Conservation (phyloP, 495 filamentous ascomycete genomes). For the Chaetomidium leptoderma region DNA sequence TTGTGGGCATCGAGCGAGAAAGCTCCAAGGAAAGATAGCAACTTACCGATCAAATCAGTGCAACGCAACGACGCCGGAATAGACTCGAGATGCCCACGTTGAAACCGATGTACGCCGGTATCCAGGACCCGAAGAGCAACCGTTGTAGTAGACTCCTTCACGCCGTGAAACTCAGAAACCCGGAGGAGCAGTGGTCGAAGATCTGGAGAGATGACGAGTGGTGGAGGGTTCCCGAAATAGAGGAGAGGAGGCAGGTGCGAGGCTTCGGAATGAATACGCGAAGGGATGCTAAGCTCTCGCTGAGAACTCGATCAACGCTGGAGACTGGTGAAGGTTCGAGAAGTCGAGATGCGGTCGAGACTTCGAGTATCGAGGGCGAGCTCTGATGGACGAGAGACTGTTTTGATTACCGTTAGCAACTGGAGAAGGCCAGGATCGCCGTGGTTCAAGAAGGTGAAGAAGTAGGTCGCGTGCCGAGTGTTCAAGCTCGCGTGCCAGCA, state of each 20-base stretch:
- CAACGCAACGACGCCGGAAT: constrained; percentile 22
- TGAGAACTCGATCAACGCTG: not conserved
- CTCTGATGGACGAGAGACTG: constrained; percentile 12
- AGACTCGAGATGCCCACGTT: constrained; percentile 15
- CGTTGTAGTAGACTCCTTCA: constrained; percentile 25
- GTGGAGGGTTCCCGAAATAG: not conserved
- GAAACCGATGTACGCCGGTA: constrained; percentile 19
- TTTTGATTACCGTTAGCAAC: not conserved
- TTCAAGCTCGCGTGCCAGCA: too few relatives aligned
- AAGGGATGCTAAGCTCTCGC: not conserved
- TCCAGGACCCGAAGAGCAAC: constrained; percentile 29
- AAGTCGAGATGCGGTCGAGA: constrained; percentile 7
- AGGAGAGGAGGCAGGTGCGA: constrained; percentile 17
- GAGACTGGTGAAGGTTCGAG: not conserved
- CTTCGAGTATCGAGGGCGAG: not conserved
- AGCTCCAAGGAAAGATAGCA: constrained; percentile 2
- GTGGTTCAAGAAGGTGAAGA: not conserved
- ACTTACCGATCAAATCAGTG: constrained; percentile 9
- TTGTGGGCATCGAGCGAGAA: not conserved
- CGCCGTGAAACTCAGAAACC: constrained; percentile 28
- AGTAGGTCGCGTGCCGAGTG: not conserved
- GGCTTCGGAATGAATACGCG: constrained; percentile 12
- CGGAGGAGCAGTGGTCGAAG: constrained; percentile 23
- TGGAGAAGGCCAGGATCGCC: not conserved
- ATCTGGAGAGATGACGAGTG: constrained; percentile 14